These are phyloP conservation scores for Sclerospora graminicola DNA, from an alignment of 352 stramenopile genomes.

Conservation along the genomic window DNA sequence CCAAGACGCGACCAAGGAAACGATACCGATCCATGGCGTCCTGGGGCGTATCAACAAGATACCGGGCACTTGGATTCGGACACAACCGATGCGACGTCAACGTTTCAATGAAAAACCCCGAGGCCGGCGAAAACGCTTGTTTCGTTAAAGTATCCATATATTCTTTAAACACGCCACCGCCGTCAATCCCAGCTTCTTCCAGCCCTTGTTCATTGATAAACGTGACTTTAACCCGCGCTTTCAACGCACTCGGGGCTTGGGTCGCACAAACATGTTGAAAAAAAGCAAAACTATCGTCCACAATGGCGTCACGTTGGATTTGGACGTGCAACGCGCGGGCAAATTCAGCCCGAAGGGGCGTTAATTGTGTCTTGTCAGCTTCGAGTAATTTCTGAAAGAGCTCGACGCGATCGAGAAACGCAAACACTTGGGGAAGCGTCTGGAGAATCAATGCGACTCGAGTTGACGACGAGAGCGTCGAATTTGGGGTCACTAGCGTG, in stretches of 20 bases:
- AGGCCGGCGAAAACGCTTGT: slow-evolving; percentile 82
- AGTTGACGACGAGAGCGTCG: slow-evolving; percentile 21
- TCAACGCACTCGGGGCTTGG: slow-evolving; percentile 59
- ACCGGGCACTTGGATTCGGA: slow-evolving; percentile 84
- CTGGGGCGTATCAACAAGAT: slow-evolving; percentile 52
- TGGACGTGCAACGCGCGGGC: slow-evolving; percentile 37
- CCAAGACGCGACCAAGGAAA: slow-evolving; percentile 92
- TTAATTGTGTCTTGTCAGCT: slow-evolving; percentile 42
- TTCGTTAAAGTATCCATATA: slow-evolving; percentile 89
- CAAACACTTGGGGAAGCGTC: slow-evolving; percentile 72
- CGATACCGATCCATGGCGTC: slow-evolving; percentile 89
- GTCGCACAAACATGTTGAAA: slow-evolving; percentile 54
- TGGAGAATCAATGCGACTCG: slow-evolving; percentile 48
- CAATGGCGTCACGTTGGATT: slow-evolving; percentile 77
- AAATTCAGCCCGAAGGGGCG: slow-evolving; percentile 50
- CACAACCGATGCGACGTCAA: slow-evolving; percentile 87
- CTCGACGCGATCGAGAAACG: slow-evolving; percentile 62
- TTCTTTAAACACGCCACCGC: slow-evolving; percentile 97
- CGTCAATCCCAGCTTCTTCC: slow-evolving; percentile 94
- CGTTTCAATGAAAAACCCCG: slow-evolving; percentile 78
- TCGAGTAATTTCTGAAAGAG: slow-evolving; percentile 69
- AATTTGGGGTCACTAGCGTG: no score
- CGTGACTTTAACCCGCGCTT: slow-evolving; percentile 86
- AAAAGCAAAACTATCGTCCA: slow-evolving; percentile 83
- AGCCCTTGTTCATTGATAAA: slow-evolving; percentile 90